Evolutionary conservation across 176 grass and related monocot genomes (phyloP).

Genomic region (Melocanna baccifera): DNA sequence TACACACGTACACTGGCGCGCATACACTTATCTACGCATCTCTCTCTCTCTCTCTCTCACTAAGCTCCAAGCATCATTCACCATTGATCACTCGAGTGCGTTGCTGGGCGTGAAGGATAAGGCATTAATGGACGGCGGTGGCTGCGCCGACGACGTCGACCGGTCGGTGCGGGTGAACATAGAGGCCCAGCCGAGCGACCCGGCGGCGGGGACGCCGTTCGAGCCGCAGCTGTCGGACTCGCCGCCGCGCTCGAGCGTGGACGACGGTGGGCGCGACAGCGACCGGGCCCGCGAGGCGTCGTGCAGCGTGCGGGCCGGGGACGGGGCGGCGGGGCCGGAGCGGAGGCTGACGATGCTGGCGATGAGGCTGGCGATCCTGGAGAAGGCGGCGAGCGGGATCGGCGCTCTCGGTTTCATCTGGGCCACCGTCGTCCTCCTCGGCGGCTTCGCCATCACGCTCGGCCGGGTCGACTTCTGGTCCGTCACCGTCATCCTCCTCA

Average conservation of each 20-base stretch:
- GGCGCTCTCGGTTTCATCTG: conserved; percentile 85
- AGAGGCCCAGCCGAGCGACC: conserved; percentile 42
- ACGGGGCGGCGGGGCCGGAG: conserved; percentile 37
- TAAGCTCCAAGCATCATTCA: too few species aligned
- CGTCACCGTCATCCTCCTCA: conserved; percentile 69
- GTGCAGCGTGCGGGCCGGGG: neutral
- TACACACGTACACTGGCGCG: too few species aligned
- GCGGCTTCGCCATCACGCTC: conserved; percentile 70
- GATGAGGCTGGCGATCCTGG: conserved; percentile 63
- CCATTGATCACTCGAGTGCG: too few species aligned
- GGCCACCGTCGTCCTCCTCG: conserved; percentile 86
- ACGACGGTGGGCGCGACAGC: neutral
- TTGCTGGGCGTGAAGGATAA: neutral
- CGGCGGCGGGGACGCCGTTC: conserved; percentile 39
- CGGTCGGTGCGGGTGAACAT: conserved; percentile 38
- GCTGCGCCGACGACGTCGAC: neutral
- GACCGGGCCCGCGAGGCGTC: neutral
- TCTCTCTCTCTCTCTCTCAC: too few species aligned
- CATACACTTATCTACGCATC: too few species aligned
- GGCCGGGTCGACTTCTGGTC: conserved; percentile 66
- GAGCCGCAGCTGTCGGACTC: conserved; percentile 56
- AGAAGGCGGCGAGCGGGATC: conserved; percentile 55
- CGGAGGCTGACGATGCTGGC: conserved; percentile 67
- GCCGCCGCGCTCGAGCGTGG: conserved; percentile 11
- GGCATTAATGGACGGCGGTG: neutral